phyloP scores from a whole-genome alignment of 306 rosid species.

The Parietaria judaica region DNA sequence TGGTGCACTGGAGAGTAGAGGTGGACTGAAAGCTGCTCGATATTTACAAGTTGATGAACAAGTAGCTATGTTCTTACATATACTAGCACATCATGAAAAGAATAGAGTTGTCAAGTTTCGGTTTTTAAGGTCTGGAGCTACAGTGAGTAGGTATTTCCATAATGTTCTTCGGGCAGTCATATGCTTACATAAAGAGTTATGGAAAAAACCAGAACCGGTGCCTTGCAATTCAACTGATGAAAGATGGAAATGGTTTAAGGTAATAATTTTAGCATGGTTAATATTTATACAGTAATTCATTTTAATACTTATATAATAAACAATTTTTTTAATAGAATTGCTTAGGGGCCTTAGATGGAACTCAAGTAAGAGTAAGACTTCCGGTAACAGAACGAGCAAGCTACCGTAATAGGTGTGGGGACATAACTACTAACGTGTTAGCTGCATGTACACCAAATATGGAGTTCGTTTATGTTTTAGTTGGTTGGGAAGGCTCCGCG shows the following conservation, averaged over 20 bases:
- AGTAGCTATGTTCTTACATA: not conserved
- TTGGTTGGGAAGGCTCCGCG: not conserved
- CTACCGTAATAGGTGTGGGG: not conserved
- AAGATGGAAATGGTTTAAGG: slow-evolving; percentile 17
- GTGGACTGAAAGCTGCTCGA: not conserved
- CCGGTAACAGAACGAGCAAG: not conserved
- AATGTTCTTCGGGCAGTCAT: not conserved
- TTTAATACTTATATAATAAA: not conserved
- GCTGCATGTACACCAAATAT: not conserved
- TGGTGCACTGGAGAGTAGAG: not conserved
- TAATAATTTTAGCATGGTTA: not conserved
- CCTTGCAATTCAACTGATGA: not conserved
- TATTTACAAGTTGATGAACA: slow-evolving; percentile 5
- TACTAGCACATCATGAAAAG: slow-evolving; percentile 6
- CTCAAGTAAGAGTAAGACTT: not conserved
- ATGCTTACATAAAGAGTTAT: not conserved
- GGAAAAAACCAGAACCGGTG: not conserved
- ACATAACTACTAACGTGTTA: not conserved
- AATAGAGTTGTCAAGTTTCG: slow-evolving; percentile 11
- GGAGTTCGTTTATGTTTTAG: not conserved
- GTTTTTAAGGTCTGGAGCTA: not conserved
- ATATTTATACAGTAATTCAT: not conserved
- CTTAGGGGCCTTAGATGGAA: slow-evolving; percentile 12
- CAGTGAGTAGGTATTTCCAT: slow-evolving; percentile 5
- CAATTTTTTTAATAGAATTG: not conserved